These are phyloP conservation scores for Magnaporthiopsis incrustans DNA, from an alignment of 2,329 filamentous ascomycete species.

Conservation along the genomic window DNA sequence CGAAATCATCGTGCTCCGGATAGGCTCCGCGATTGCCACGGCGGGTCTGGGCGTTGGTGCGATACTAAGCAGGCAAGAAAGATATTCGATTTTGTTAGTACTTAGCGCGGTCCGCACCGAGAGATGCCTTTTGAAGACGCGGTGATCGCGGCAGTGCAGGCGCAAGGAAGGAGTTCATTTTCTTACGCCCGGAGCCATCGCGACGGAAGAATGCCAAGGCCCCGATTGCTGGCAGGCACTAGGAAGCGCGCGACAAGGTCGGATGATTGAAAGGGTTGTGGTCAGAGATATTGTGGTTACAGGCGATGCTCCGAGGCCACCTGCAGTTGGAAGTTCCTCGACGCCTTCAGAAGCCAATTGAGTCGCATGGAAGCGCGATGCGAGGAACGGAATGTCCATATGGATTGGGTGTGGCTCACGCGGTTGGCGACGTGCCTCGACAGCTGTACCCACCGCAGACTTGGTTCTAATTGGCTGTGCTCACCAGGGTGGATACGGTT, in stretches of 20 bases:
- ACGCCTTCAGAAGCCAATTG: neutral
- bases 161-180: neutral
- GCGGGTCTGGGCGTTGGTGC: conserved; percentile 35
- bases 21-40: conserved; percentile 49
- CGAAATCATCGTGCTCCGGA: conserved; percentile 54
- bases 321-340: neutral
- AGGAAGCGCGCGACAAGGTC: neutral
- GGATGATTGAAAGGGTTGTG: neutral
- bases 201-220: neutral
- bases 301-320: neutral
- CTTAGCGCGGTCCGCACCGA: neutral
- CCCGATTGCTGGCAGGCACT: neutral
- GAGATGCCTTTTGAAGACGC: neutral
- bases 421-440: too few relatives aligned
- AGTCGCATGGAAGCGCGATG: neutral
- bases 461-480: too few relatives aligned
- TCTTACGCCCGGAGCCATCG: neutral
- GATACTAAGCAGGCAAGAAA: conserved; percentile 9
- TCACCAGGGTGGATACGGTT: too few relatives aligned
- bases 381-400: neutral
- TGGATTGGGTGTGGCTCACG: too few relatives aligned
- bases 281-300: neutral
- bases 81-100: neutral
- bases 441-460: too few relatives aligned
- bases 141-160: neutral